Percentiles rank a stretch among this genome's conserved stretches.
Conservation (phyloP, 2,329 filamentous ascomycete genomes). For the Sordariomycetes sp. region DNA sequence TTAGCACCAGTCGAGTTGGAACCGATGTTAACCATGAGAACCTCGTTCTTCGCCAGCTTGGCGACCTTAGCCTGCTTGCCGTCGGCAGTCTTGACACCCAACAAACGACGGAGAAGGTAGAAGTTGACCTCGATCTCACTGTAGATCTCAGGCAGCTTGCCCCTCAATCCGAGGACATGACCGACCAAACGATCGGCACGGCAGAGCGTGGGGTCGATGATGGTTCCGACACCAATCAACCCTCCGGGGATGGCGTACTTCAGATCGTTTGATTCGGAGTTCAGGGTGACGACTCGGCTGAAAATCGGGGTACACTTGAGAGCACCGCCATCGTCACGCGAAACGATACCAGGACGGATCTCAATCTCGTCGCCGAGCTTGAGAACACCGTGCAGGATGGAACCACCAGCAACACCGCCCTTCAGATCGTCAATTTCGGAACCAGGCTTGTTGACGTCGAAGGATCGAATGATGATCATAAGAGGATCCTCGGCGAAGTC, state of each 20-base stretch:
- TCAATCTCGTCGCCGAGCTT: conserved; percentile 98
- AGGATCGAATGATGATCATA: conserved; percentile 99
- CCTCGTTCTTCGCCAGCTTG: conserved; percentile 96
- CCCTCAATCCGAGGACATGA: conserved; percentile 92
- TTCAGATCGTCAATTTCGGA: conserved; percentile 97
- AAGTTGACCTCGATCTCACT: conserved; percentile 99
- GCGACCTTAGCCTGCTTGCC: conserved; percentile 99
- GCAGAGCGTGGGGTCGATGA: conserved; percentile 95
- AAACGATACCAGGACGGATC: conserved; percentile 97
- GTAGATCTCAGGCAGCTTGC: conserved; percentile 91
- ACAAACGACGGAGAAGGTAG: conserved; percentile 86
- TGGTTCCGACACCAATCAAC: conserved; percentile 94
- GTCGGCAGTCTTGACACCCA: conserved; percentile 95
- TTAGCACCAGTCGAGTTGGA: conserved; percentile 96
- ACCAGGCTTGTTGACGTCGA: conserved; percentile 99
- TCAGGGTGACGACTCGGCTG: conserved; percentile 87
- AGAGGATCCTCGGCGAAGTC: conserved; percentile 90
- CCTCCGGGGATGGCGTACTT: conserved; percentile 98
- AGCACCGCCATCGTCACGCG: conserved; percentile 84
- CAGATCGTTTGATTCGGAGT: conserved; percentile 95
- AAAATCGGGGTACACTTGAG: conserved; percentile 97
- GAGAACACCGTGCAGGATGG: conserved; percentile 90
- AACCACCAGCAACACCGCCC: conserved; percentile 96
- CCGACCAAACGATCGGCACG: conserved; percentile 97
- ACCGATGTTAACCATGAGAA: conserved; percentile 99